Evolutionary conservation across 2,329 filamentous ascomycete genomes (phyloP).

Genomic region (Penicillium sp.): DNA sequence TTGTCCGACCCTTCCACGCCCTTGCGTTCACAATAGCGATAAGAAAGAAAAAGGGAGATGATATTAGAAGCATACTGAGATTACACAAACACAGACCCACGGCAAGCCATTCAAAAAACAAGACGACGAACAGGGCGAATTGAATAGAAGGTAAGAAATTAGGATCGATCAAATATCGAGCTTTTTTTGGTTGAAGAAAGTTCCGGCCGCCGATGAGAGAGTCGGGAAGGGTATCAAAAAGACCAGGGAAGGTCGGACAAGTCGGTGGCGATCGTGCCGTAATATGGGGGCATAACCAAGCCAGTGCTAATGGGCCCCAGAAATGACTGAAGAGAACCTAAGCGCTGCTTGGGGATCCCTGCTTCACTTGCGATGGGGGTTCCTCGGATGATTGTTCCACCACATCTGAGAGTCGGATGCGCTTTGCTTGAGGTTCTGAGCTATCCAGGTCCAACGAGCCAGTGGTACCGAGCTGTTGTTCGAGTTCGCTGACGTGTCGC

Average conservation of each 20-base stretch:
- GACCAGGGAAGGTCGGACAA: conserved; percentile 35
- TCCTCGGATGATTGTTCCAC: conserved; percentile 48
- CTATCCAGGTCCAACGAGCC: conserved; percentile 27
- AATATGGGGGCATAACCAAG: conserved; percentile 1
- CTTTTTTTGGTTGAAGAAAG: conserved; percentile 25
- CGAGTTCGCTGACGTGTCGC: conserved; percentile 77
- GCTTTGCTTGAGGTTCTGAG: conserved; percentile 57
- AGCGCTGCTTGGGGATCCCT: conserved; percentile 41
- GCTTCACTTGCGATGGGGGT: conserved; percentile 32
- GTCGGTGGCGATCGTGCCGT: conserved; percentile 21
- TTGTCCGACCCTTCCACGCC: conserved; percentile 10
- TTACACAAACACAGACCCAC: conserved; percentile 25
- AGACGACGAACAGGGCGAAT: conserved; percentile 1
- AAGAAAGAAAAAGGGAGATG: conserved; percentile 9
- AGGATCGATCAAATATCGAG: conserved; percentile 21
- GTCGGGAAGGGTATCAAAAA: conserved; percentile 46
- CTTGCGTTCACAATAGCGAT: conserved; percentile 5
- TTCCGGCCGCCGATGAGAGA: conserved; percentile 39
- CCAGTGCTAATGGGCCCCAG: neutral
- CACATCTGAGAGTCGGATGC: conserved; percentile 60
- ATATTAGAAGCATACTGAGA: conserved; percentile 31
- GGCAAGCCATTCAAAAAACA: conserved; percentile 23
- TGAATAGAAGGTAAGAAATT: conserved; percentile 12
- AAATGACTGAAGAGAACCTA: conserved; percentile 19
- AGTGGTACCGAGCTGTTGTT: conserved; percentile 53